A percentile compares a stretch with the other conserved stretches of the same genome.
phyloP scores from a whole-genome alignment of 2,329 filamentous ascomycete genomes.

The Rhexocercosporidium sp. region DNA sequence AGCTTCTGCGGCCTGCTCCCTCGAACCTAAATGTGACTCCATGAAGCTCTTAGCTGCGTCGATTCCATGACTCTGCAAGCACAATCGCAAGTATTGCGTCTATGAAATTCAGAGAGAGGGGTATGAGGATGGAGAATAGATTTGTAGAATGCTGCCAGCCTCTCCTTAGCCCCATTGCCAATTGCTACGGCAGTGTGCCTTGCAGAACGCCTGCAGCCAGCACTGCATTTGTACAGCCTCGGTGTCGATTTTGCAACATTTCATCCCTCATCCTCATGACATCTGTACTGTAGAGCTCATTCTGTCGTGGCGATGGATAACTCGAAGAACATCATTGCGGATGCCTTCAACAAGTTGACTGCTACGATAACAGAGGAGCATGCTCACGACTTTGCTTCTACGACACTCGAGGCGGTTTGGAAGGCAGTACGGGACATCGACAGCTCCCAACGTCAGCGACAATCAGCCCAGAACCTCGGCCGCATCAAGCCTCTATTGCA shows the following conservation, averaged over 20 bases:
- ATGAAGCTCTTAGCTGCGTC: background rate
- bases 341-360: background rate
- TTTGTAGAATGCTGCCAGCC: background rate
- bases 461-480: constrained; percentile 49
- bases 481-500: constrained; percentile 50
- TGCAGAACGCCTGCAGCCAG: background rate
- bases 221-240: no score
- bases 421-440: constrained; percentile 47
- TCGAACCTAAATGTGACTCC: background rate
- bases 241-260: no score
- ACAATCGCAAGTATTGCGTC: background rate
- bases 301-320: no score
- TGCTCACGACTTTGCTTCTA: constrained; percentile 36
- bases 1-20: background rate
- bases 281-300: no score
- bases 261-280: no score
- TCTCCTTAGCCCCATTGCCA: no score
- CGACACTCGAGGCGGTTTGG: constrained; percentile 46
- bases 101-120: background rate
- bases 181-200: background rate
- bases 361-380: background rate
- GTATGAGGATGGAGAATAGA: background rate
- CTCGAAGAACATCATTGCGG: background rate
- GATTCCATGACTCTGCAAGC: background rate
- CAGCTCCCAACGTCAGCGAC: constrained; percentile 45